phyloP scores from a whole-genome alignment of 2,329 filamentous ascomycete species.

The Seiridium cupressi region DNA sequence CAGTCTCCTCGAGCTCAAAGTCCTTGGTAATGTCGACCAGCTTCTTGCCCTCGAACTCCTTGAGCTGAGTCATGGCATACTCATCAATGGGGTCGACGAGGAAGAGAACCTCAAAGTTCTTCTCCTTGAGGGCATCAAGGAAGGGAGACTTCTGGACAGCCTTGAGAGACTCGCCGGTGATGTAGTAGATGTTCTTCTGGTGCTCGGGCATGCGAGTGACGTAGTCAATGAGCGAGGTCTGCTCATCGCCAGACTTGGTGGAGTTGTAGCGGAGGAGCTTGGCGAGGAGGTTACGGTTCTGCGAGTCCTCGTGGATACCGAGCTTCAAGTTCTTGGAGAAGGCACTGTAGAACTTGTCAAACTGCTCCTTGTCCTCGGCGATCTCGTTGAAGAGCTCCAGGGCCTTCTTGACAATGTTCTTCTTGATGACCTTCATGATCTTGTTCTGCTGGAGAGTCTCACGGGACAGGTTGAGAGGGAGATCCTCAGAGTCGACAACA shows the following conservation, averaged over 20 bases:
- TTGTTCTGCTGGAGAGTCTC: conserved; percentile 99
- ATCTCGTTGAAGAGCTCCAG: conserved; percentile 99
- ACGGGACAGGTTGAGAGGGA: conserved; percentile 98
- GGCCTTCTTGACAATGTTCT: conserved; percentile 99
- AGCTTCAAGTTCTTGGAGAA: conserved; percentile 99
- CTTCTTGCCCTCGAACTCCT: conserved; percentile 99
- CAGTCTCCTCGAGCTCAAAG: conserved; percentile 99
- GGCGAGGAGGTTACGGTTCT: conserved; percentile 89
- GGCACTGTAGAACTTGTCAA: conserved; percentile 99
- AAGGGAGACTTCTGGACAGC: conserved; percentile 97
- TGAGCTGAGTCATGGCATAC: conserved; percentile 99
- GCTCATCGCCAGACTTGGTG: conserved; percentile 96
- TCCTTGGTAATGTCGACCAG: conserved; percentile 99
- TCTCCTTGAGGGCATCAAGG: conserved; percentile 97
- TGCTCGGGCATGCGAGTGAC: conserved; percentile 99
- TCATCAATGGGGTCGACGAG: conserved; percentile 98
- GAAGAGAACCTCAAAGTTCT: conserved; percentile 99
- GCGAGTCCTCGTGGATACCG: conserved; percentile 98
- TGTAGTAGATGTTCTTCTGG: conserved; percentile 99
- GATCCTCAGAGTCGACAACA: conserved; percentile 99
- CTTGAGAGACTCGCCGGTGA: conserved; percentile 99
- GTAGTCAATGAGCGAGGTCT: conserved; percentile 94
- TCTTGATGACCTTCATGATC: conserved; percentile 99
- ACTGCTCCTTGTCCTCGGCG: conserved; percentile 98
- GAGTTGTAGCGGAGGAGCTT: conserved; percentile 99